Percentiles rank a stretch among this genome's conserved stretches.
Evolutionary conservation across 2,329 filamentous ascomycete genomes (phyloP).

Genomic region (Onygena corvina): DNA sequence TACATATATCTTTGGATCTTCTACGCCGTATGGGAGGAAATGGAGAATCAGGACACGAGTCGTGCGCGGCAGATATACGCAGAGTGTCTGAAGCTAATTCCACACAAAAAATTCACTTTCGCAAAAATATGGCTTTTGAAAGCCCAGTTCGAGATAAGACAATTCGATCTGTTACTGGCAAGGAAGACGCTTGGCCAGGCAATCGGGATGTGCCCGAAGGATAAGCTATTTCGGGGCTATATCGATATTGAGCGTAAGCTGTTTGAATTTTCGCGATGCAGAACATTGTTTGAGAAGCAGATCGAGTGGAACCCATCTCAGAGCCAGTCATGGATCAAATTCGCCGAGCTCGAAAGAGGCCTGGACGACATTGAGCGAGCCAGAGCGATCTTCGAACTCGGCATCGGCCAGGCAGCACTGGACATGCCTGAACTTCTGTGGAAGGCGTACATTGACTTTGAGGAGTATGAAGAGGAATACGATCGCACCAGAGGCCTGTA

Average conservation of each 20-base stretch:
- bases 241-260: slow-evolving; percentile 85
- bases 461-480: slow-evolving; percentile 89
- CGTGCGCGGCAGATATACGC: slow-evolving; percentile 82
- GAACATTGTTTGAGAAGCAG: slow-evolving; percentile 86
- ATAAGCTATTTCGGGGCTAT: slow-evolving; percentile 88
- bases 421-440: slow-evolving; percentile 97
- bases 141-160: slow-evolving; percentile 84
- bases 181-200: slow-evolving; percentile 82
- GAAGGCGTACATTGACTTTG: slow-evolving; percentile 98
- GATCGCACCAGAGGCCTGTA: slow-evolving; percentile 70
- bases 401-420: slow-evolving; percentile 65
- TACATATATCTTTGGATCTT: slow-evolving; percentile 99
- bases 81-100: slow-evolving; percentile 74
- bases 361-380: slow-evolving; percentile 81
- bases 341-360: slow-evolving; percentile 82
- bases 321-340: slow-evolving; percentile 90
- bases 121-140: slow-evolving; percentile 93
- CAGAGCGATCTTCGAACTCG: slow-evolving; percentile 83
- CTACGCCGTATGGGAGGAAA: slow-evolving; percentile 91
- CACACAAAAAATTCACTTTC: slow-evolving; percentile 95
- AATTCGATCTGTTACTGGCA: slow-evolving; percentile 65
- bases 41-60: slow-evolving; percentile 63
- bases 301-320: slow-evolving; percentile 85
- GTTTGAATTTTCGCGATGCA: slow-evolving; percentile 85
- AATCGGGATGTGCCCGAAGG: slow-evolving; percentile 90